Conservation (phyloP, 1,284 basidiomycete species). For the Fomitopsis palustris region DNA sequence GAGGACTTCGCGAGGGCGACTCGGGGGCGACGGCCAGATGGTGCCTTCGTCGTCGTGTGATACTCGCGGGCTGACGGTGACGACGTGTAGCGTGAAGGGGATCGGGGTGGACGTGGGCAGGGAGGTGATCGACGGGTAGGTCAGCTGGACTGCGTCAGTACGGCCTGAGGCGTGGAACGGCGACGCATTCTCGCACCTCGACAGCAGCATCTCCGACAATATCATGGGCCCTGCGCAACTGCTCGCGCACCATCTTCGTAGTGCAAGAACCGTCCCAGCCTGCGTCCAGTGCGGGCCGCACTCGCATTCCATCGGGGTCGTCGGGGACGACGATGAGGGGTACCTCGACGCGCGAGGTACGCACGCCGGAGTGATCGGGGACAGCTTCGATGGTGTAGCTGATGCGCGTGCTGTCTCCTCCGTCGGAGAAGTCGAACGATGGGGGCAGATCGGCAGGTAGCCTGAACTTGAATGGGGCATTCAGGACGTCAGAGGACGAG, state of each 20-base stretch:
- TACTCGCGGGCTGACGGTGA: conserved; percentile 12
- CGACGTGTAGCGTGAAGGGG: conserved; percentile 15
- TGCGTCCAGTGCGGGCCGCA: neutral
- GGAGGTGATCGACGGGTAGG: neutral
- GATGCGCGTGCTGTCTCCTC: conserved; percentile 5
- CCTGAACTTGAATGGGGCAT: conserved; percentile 19
- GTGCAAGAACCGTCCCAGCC: conserved; percentile 4
- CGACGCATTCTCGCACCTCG: conserved; percentile 3
- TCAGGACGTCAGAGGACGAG: conserved; percentile 15
- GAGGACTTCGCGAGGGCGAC: conserved; percentile 10
- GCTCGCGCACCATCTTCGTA: conserved; percentile 1
- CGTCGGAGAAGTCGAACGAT: conserved; percentile 14
- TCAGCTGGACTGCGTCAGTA: neutral
- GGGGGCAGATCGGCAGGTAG: conserved; percentile 20
- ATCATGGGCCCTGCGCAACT: conserved; percentile 14
- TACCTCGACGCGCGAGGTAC: conserved; percentile 10
- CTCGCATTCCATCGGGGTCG: conserved; percentile 9
- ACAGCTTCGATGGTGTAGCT: conserved; percentile 17
- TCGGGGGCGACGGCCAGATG: conserved; percentile 17
- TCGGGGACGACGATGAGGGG: conserved; percentile 19
- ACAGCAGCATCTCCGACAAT: conserved; percentile 10
- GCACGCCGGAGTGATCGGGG: conserved; percentile 14
- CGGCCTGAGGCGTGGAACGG: neutral
- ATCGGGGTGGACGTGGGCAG: conserved; percentile 16
- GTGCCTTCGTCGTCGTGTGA: conserved; percentile 6